phyloP scores from a whole-genome alignment of 352 stramenopile species.

The Pythium rishiriense region DNA sequence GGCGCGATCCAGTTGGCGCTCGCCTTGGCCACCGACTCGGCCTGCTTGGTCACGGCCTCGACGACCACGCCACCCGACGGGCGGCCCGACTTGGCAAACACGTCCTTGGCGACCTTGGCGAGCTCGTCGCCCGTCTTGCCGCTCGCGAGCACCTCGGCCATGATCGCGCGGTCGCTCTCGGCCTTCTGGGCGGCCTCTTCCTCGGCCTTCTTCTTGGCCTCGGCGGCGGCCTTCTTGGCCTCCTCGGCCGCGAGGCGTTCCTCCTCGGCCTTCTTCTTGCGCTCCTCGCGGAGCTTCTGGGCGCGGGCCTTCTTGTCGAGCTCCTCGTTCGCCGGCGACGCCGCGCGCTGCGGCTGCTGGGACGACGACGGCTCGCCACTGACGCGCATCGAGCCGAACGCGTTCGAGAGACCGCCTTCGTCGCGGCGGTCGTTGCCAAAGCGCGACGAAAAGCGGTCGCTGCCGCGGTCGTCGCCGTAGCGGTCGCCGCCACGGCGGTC shows the following conservation, averaged over 20 bases:
- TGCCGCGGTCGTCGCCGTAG: conserved; percentile 25
- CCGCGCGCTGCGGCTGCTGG: conserved; percentile 1
- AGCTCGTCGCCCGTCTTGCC: conserved; percentile 73
- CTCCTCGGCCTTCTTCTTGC: conserved; percentile 84
- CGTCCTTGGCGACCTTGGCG: conserved; percentile 43
- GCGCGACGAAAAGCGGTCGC: conserved; percentile 20
- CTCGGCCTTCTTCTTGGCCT: conserved; percentile 47
- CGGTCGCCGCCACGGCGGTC: conserved; percentile 22
- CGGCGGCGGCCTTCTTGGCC: conserved; percentile 54
- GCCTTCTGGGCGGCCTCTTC: conserved; percentile 53
- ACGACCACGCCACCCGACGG: conserved; percentile 54
- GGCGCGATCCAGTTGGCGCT: conserved; percentile 82
- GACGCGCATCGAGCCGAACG: conserved; percentile 51
- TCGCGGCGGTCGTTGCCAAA: conserved; percentile 25
- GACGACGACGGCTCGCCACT: conserved; percentile 21
- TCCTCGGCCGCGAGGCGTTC: conserved; percentile 64
- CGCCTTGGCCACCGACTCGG: conserved; percentile 67
- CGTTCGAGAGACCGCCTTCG: conserved; percentile 30
- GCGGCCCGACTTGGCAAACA: conserved; percentile 48
- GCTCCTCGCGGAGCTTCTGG: conserved; percentile 69
- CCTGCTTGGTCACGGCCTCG: conserved; percentile 47
- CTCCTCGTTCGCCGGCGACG: conserved; percentile 19
- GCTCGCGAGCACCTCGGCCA: conserved; percentile 60
- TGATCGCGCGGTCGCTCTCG: conserved; percentile 49
- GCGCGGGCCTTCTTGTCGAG: conserved; percentile 58